These are phyloP conservation scores for Xerophyta viscosa DNA, from an alignment of 106 monocot species.

Conservation along the genomic window DNA sequence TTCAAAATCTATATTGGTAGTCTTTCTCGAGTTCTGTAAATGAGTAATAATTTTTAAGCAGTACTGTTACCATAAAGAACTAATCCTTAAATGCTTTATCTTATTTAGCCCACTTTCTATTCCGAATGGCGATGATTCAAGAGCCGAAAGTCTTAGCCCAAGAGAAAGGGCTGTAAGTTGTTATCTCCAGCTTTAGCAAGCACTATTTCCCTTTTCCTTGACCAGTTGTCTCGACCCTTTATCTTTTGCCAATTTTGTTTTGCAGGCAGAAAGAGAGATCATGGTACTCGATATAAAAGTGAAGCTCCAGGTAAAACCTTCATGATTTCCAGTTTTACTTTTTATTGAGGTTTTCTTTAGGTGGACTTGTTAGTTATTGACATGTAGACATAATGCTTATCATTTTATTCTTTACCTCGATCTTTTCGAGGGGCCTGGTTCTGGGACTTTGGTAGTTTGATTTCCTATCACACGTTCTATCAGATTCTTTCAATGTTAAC, in stretches of 20 bases:
- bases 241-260: conserved; percentile 3
- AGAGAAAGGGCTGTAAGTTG: conserved; percentile 82
- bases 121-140: conserved; percentile 29
- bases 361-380: too few relatives aligned
- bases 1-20: too few relatives aligned
- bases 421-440: too few relatives aligned
- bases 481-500: too few relatives aligned
- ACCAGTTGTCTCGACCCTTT: too few relatives aligned
- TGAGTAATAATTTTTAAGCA: neutral
- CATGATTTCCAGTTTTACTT: too few relatives aligned
- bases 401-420: too few relatives aligned
- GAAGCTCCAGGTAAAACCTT: conserved; percentile 76
- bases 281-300: conserved; percentile 99
- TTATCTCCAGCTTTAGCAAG: conserved; percentile 3
- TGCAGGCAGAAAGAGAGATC: conserved; percentile 93
- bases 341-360: too few relatives aligned
- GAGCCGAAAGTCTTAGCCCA: conserved; percentile 66
- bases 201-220: neutral
- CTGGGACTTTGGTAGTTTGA: too few relatives aligned
- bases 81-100: neutral
- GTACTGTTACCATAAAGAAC: neutral
- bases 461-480: too few relatives aligned
- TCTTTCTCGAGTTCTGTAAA: too few relatives aligned
- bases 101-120: conserved; percentile 49
- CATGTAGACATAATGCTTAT: too few relatives aligned